Base-by-base conservation (phyloP, 371 early-diverging fungal species). In the Circinella umbellata region DNA sequence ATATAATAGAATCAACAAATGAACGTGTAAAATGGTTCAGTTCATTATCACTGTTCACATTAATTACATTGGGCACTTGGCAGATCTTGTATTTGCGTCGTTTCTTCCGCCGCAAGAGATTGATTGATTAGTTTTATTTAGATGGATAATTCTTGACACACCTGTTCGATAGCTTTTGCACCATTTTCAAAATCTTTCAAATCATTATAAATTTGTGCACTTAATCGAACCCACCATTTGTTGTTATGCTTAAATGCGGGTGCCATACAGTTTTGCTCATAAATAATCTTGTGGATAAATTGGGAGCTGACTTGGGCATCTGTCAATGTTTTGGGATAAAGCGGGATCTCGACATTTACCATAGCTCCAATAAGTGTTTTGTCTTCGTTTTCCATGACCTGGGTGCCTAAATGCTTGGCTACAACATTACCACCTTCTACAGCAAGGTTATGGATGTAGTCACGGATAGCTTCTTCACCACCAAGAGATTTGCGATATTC, bases 71-170 rank as follows among this genome's bases (percentile, higher is more conserved):
- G 34, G 94, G 91, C 34, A 78, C 78, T n/a, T 94, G 92, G 89
- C 94, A 95, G 77, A 83, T 95, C 63, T 73, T 87, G 17, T 95
- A 94, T 72, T 77, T 94, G 64, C 81, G 90, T 63, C 82, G 83
- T 51, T 95, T 92, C 87, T 94, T 94, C 91, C 83, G 89, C 69
- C 83, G 88, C 74, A 95, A 95, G 91, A 86, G 90, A 75, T 82
- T 93, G n/a, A 91, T 92, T 47, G 91, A 83, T 61, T 42, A 42
- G 42, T 42, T 42, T 9, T 42, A 9, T 42, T 42, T 85, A 85
- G 64, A 61, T 15, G 39, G 42, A 20, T 47, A 85, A 60, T 47
- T 73, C 76, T n/a, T 76, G 73, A 49, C 80, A 71, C 4, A 81
- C 73, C 37, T 76, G 69, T 67, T 79, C 67, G 68, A 88, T 74